Percentiles rank a stretch among this genome's conserved stretches.
Conservation (phyloP, 2,329 filamentous ascomycete species). For the Xylaria sp. region DNA sequence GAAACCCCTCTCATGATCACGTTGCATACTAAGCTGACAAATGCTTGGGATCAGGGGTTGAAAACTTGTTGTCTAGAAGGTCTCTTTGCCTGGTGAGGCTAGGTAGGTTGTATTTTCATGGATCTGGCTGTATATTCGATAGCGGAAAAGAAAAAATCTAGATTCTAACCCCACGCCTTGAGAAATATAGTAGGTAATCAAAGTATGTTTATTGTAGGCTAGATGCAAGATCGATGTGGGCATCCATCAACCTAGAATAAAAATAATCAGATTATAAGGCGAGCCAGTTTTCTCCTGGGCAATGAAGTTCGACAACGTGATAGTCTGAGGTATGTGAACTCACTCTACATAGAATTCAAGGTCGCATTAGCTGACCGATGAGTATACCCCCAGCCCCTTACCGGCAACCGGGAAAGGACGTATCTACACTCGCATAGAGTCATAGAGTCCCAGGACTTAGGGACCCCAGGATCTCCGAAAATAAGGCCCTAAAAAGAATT, state of each 20-base stretch:
- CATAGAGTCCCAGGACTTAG: slow-evolving; percentile 9
- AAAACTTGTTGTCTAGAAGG: not conserved
- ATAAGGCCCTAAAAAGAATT: slow-evolving; percentile 1
- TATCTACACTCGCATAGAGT: not conserved
- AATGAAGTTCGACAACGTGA: not conserved
- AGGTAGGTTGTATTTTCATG: not conserved
- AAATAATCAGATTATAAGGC: not conserved
- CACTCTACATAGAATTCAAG: not conserved
- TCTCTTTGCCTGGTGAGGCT: not conserved
- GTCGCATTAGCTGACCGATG: slow-evolving; percentile 16
- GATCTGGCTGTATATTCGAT: not conserved
- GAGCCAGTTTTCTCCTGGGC: not conserved
- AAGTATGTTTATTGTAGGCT: not conserved
- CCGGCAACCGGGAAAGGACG: slow-evolving; percentile 24
- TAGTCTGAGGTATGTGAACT: slow-evolving; percentile 3
- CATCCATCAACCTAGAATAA: slow-evolving; percentile 3
- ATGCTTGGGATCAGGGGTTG: slow-evolving; percentile 24
- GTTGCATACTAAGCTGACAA: slow-evolving; percentile 10
- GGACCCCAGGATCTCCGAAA: slow-evolving; percentile 13
- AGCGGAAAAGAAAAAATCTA: slow-evolving; percentile 9
- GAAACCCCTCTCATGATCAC: slow-evolving; percentile 14
- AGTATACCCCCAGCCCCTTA: slow-evolving; percentile 19
- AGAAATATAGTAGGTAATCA: not conserved
- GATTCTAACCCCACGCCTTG: not conserved
- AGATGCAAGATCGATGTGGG: not conserved